Evolutionary conservation across 2,329 filamentous ascomycete genomes (phyloP), one percentile per base, ranked within the genome.

Genomic region (Dothideomycetidae sp.): DNA sequence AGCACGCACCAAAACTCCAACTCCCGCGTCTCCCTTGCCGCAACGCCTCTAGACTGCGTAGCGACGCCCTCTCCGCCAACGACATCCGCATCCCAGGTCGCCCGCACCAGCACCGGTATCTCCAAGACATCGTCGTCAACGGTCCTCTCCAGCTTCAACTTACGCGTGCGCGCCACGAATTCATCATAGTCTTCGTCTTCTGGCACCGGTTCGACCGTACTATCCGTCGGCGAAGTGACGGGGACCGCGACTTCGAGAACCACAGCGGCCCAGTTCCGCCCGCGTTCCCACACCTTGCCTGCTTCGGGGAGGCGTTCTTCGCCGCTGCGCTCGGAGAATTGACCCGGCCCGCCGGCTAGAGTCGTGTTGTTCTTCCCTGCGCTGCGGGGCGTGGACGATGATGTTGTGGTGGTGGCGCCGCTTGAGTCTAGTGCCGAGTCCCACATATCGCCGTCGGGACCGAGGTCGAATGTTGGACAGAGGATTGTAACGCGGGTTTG

Each of bases 1-100:
- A 96, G 65, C 13, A 93, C 85, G 62, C 82, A 85, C 90, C 90
- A 98, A 60, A 93, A 96, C 39, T 85, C 85, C 58, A 96, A 62
- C 55, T 96, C 90, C 52, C 81, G 73, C 64, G 77, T 88, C 59
- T 88, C 81, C 56, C 70, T 78, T 31, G 72, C 74, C 55, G 69
- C 76, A 54, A 56, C 50, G 53, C 31, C 49, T 57, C 51, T 37
- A 50, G 48, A 42, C 45, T 50, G 47, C 26, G 18, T 44, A 39
- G 62, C 60, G 3, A 68, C 64, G 10, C 73, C 78, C 5, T 75
- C 73, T n/a, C 21, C 21, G 42, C 82, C 73, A 1, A 67, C 66
- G 1, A 60, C 55, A 46, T 85, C 81, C 3, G 73, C 68, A 57
- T 86, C 88, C 77, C 86, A 98, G 57, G 94, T 86, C 40, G 93